phyloP scores from a whole-genome alignment of 345 rosid species.

The Syzygium jambos region DNA sequence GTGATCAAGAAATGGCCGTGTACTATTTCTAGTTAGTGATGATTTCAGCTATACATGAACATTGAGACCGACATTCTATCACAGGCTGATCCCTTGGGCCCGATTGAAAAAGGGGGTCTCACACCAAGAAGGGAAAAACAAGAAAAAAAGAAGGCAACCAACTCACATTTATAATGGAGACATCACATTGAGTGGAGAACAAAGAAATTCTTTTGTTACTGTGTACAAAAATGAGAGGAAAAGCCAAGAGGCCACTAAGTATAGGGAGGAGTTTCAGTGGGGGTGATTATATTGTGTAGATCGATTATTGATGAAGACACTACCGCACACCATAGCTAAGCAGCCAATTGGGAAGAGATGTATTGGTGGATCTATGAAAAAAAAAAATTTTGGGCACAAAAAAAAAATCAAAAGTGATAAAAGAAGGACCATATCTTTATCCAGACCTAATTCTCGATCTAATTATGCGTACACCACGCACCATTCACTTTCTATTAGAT shows the following conservation, averaged over 20 bases:
- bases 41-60: not conserved
- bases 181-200: not conserved
- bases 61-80: not conserved
- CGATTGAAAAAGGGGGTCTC: not conserved
- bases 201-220: not conserved
- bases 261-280: not conserved
- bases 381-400: too few relatives aligned
- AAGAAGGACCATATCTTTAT: not conserved
- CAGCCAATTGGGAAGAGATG: not conserved
- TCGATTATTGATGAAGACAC: not conserved
- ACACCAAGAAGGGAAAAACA: not conserved
- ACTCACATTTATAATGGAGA: not conserved
- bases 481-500: not conserved
- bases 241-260: not conserved
- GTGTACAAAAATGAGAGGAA: not conserved
- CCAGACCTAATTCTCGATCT: not conserved
- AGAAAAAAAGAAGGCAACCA: not conserved
- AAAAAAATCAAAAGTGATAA: not conserved
- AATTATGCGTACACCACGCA: not conserved
- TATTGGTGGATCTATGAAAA: not conserved
- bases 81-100: not conserved
- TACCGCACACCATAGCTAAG: not conserved
- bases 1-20: not conserved
- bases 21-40: not conserved
- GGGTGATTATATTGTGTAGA: not conserved